These are phyloP conservation scores for Amesomyces nigricolor DNA, from an alignment of 2,329 filamentous ascomycete genomes.

Conservation along the genomic window DNA sequence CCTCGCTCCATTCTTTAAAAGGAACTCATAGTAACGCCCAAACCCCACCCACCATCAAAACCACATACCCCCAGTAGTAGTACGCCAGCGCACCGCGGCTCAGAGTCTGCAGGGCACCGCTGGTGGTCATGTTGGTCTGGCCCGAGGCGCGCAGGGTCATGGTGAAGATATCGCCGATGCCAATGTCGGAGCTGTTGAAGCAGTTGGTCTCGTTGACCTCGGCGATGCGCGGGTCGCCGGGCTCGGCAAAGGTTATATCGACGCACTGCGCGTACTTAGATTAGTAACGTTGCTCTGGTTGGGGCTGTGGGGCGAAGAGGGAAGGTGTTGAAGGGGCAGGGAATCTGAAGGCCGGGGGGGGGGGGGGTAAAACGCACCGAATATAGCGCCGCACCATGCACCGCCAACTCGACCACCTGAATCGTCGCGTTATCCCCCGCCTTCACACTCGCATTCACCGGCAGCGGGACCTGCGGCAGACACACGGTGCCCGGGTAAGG, in stretches of 20 bases:
- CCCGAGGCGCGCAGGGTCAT: conserved; percentile 46
- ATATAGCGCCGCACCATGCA: conserved; percentile 78
- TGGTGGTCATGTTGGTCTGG: conserved; percentile 31
- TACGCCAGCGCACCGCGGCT: conserved; percentile 26
- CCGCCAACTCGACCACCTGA: conserved; percentile 75
- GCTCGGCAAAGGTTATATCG: conserved; percentile 85
- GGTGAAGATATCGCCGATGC: conserved; percentile 72
- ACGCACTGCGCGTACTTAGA: too few relatives aligned
- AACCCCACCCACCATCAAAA: conserved; percentile 36
- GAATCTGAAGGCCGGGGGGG: too few relatives aligned
- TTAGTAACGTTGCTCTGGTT: too few relatives aligned
- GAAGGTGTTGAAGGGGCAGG: too few relatives aligned
- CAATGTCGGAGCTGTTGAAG: conserved; percentile 76
- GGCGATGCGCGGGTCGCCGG: conserved; percentile 58
- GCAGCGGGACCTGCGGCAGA: conserved; percentile 81
- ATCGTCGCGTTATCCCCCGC: conserved; percentile 87
- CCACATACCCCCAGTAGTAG: conserved; percentile 35
- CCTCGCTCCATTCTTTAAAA: too few relatives aligned
- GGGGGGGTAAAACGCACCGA: conserved; percentile 55
- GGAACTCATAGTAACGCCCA: conserved; percentile 38
- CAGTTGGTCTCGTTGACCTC: conserved; percentile 78
- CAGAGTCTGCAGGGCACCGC: conserved; percentile 24
- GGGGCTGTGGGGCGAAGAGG: too few relatives aligned
- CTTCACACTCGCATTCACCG: conserved; percentile 62
- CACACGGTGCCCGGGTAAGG: conserved; percentile 88